These are phyloP conservation scores for Fusarium papillatum DNA, from an alignment of 2,329 filamentous ascomycete genomes.

Conservation along the genomic window DNA sequence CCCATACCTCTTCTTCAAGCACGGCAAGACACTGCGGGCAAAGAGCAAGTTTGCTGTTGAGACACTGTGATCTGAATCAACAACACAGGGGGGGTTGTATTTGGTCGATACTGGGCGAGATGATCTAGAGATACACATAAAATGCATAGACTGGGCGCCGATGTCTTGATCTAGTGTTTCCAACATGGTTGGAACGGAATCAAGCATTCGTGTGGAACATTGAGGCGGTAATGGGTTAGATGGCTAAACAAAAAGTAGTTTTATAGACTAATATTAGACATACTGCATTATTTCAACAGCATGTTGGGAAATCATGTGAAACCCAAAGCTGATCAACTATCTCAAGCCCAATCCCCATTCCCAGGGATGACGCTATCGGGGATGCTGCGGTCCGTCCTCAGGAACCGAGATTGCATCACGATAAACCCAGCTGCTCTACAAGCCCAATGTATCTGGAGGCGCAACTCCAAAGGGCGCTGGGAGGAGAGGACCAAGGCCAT, in stretches of 20 bases:
- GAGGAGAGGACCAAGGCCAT: constrained; percentile 23
- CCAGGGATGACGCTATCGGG: neutral
- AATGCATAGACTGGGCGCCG: neutral
- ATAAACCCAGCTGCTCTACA: neutral
- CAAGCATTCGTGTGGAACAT: neutral
- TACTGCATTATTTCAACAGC: neutral
- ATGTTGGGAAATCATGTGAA: neutral
- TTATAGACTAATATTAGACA: neutral
- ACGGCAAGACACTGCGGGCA: constrained; percentile 28
- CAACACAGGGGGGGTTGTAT: too few species aligned
- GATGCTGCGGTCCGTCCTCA: neutral
- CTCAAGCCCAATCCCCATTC: too few species aligned
- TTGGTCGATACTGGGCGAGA: too few species aligned
- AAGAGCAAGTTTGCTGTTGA: constrained; percentile 34
- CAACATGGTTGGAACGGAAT: neutral
- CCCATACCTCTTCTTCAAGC: constrained; percentile 37
- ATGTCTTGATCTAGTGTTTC: neutral
- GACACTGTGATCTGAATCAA: neutral
- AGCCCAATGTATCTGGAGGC: neutral
- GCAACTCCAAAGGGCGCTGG: constrained; percentile 17
- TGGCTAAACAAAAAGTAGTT: neutral
- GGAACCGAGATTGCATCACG: neutral
- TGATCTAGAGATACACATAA: neutral
- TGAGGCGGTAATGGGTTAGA: neutral
- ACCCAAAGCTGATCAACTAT: neutral